Base-by-base conservation (phyloP, 495 filamentous ascomycete species). In the Lophiostoma macrostomum region DNA sequence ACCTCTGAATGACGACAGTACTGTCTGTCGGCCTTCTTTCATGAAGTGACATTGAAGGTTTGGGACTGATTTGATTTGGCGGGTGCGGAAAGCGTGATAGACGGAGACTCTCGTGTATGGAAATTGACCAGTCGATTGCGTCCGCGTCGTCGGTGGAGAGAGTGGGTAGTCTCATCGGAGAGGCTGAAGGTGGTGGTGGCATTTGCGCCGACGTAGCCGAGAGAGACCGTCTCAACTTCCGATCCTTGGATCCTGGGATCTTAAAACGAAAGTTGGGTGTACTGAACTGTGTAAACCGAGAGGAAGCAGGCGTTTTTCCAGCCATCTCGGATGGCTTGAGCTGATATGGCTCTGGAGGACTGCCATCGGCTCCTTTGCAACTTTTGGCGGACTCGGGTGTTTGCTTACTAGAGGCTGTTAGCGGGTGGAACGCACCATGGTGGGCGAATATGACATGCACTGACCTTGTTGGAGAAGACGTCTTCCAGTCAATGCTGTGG, bases 401-500 rank as follows among this genome's bases (percentile, higher is more conserved):
- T 31, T 31, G 16, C 12, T 49, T 50, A 20, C 40, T 57, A 25
- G 10, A 40, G 23, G 5, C 4, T 23, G 25, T 46, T 27, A 56
- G 44, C 16, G 3, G 4, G 10, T 24, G 3, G 5, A 4, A 12
- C 6, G 24, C n/a, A n/a, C n/a, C n/a, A n/a, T n/a, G n/a, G n/a
- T n/a, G n/a, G n/a, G n/a, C n/a, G n/a, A n/a, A n/a, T n/a, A 36
- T 4, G 14, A 22, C 4, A 20, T 11, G 2, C n/a, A 27, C 53
- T 41, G 13, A 59, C 55, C 39, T 45, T 37, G 25, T 44, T 8
- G 54, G 31, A 3, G 60, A 55, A 3, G 60, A 14, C 4, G 39
- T 55, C n/a, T n/a, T n/a, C 61, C 57, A 64, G 10, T 64, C 61
- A 30, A 58, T 57, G 31, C 51, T 57, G 30, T 64, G 52, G 19